phyloP scores from a whole-genome alignment of 768 basidiomycete genomes.

The Rhizopogon salebrosus region DNA sequence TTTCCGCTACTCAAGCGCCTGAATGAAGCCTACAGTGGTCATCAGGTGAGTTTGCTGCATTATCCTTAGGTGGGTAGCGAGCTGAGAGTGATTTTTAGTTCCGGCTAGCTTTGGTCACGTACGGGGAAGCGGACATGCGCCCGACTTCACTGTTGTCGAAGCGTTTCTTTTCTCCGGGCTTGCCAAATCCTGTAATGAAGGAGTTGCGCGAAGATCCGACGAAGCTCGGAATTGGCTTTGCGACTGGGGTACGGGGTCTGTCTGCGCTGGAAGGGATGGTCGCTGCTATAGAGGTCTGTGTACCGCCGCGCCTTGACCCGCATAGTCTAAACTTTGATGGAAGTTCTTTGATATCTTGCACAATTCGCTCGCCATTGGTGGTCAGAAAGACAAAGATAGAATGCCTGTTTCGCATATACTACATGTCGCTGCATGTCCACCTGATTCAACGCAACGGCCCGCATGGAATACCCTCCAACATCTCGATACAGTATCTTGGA shows the following conservation, averaged over 20 bases:
- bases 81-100: constrained; percentile 19
- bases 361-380: constrained; percentile 10
- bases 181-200: constrained; percentile 33
- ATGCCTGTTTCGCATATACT: constrained; percentile 42
- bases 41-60: constrained; percentile 28
- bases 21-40: constrained; percentile 33
- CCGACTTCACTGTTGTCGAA: constrained; percentile 54
- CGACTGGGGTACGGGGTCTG: constrained; percentile 48
- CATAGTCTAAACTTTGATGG: constrained; percentile 28
- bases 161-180: constrained; percentile 45
- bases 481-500: constrained; percentile 55
- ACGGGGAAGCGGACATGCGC: constrained; percentile 52
- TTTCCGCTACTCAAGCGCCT: constrained; percentile 48
- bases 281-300: constrained; percentile 60
- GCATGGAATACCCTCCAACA: constrained; percentile 43
- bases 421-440: constrained; percentile 54
- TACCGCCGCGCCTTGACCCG: neutral
- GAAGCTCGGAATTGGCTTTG: constrained; percentile 53
- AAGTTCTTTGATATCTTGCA: constrained; percentile 36
- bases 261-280: constrained; percentile 69
- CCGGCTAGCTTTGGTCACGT: constrained; percentile 53
- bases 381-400: constrained; percentile 23
- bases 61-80: neutral
- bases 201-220: constrained; percentile 42
- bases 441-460: constrained; percentile 52